Conservation (phyloP, 1,284 basidiomycete species). For the Ganoderma lingzhi region DNA sequence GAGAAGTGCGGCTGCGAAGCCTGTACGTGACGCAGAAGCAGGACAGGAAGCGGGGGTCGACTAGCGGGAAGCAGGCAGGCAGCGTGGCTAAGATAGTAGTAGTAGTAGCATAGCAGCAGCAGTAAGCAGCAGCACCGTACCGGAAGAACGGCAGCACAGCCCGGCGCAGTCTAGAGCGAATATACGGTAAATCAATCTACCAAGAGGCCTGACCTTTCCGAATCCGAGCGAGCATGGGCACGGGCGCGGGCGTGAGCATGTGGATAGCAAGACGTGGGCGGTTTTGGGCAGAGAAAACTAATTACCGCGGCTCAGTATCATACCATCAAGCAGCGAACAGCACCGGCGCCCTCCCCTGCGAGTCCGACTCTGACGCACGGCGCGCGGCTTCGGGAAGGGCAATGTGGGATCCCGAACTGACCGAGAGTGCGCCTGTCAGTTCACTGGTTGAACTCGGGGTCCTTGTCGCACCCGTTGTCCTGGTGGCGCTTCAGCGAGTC, state of each 20-base stretch:
- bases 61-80: constrained; percentile 14
- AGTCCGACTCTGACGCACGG: constrained; percentile 9
- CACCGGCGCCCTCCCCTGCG: background rate
- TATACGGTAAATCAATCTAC: constrained; percentile 5
- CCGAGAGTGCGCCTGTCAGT: background rate
- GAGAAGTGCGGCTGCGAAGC: constrained; percentile 18
- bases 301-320: constrained; percentile 3
- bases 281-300: constrained; percentile 1
- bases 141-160: background rate
- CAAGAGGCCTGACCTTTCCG: background rate
- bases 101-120: background rate
- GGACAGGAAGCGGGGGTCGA: constrained; percentile 15
- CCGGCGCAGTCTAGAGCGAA: constrained; percentile 1
- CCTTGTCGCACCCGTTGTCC: constrained; percentile 63
- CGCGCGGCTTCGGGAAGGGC: background rate
- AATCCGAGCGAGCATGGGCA: background rate
- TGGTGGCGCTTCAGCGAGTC: constrained; percentile 66
- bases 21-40: constrained; percentile 14
- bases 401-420: background rate
- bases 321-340: constrained; percentile 4
- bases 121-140: background rate
- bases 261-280: constrained; percentile 4
- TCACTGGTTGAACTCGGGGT: constrained; percentile 29
- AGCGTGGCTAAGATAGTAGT: constrained; percentile 12
- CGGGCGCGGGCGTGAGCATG: background rate